phyloP scores from a whole-genome alignment of 352 stramenopile species.

The Globisporangium okanoganense region DNA sequence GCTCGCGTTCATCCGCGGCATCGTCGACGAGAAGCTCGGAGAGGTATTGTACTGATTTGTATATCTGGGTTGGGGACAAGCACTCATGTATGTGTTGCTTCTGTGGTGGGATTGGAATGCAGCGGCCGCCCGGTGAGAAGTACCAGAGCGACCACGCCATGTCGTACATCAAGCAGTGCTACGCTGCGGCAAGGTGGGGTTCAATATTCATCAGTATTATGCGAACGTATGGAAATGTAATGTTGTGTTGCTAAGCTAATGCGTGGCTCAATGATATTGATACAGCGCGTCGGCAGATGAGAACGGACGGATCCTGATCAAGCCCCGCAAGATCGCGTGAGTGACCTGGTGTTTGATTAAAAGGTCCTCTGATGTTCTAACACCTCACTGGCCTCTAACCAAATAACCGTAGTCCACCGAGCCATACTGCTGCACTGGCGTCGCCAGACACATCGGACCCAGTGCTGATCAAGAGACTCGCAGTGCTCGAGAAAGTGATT shows the following conservation, averaged over 20 bases:
- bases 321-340: conserved; percentile 61
- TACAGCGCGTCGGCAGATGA: conserved; percentile 73
- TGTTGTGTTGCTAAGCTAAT: too few relatives aligned
- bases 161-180: conserved; percentile 86
- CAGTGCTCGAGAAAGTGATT: conserved; percentile 75
- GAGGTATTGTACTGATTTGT: conserved; percentile 32
- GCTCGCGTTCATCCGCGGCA: conserved; percentile 71
- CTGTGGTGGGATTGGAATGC: too few relatives aligned
- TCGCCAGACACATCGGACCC: conserved; percentile 25
- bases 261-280: neutral
- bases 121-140: conserved; percentile 45
- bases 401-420: conserved; percentile 10
- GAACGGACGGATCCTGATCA: conserved; percentile 76
- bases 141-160: conserved; percentile 81
- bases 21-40: conserved; percentile 81
- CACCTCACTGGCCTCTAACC: too few relatives aligned
- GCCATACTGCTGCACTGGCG: neutral
- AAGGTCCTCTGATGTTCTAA: too few relatives aligned
- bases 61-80: neutral
- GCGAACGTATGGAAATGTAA: neutral
- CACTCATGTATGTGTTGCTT: neutral
- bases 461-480: conserved; percentile 48
- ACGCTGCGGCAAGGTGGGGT: conserved; percentile 67
- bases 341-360: conserved; percentile 2
- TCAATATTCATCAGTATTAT: neutral